Evolutionary conservation across 176 grass and related monocot species (phyloP).

Genomic region (Carex scoparia): DNA sequence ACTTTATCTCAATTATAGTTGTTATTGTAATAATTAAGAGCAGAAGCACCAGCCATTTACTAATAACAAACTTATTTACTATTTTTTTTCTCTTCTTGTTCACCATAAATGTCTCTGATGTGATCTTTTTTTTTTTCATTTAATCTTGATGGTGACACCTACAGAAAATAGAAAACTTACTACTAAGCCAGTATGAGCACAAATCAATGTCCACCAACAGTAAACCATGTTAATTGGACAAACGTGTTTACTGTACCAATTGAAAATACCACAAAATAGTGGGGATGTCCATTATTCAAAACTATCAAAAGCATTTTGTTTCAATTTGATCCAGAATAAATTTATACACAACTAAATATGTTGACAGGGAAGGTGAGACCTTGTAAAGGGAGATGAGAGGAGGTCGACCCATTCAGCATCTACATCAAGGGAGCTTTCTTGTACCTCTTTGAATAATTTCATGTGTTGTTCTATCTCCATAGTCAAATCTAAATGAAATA

Average conservation of each 20-base stretch:
- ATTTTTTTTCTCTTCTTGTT: background rate
- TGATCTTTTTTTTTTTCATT: no score
- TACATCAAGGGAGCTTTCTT: no score
- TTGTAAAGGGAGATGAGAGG: slow-evolving; percentile 23
- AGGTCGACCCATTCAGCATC: background rate
- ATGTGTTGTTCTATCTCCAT: no score
- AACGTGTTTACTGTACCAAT: background rate
- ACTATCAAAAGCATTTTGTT: background rate
- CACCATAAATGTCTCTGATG: no score
- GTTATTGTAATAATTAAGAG: background rate
- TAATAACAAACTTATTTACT: background rate
- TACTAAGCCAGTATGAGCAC: background rate
- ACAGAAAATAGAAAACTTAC: background rate
- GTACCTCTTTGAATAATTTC: no score
- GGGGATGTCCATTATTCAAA: background rate
- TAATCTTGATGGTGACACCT: background rate
- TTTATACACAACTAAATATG: background rate
- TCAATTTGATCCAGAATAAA: background rate
- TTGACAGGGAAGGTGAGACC: slow-evolving; percentile 55
- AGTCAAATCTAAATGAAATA: no score
- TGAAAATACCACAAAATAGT: background rate
- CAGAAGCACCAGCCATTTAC: background rate
- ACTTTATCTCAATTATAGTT: background rate
- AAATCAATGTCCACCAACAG: background rate
- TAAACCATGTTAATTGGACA: background rate